phyloP scores from a whole-genome alignment of 352 stramenopile genomes.

The Plasmopara halstedii region DNA sequence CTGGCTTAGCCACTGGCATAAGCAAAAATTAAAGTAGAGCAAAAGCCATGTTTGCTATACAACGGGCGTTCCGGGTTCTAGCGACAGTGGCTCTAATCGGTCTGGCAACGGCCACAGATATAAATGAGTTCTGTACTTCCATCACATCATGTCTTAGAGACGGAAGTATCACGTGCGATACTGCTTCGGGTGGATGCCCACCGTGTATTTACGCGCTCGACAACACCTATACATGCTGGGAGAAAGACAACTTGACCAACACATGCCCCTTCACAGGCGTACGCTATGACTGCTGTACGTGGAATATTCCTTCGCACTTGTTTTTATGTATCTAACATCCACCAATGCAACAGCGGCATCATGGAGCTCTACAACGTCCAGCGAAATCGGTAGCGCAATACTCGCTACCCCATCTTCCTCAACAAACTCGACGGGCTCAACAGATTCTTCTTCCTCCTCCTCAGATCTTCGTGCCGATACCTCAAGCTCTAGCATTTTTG shows the following conservation, averaged over 20 bases:
- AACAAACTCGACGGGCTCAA: constrained; percentile 1
- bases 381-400: neutral
- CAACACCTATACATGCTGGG: constrained; percentile 49
- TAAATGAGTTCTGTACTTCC: constrained; percentile 29
- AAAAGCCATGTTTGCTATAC: constrained; percentile 9
- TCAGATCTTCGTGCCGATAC: constrained; percentile 6
- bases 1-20: constrained; percentile 5
- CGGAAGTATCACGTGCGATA: constrained; percentile 23
- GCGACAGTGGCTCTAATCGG: neutral
- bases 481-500: constrained; percentile 9
- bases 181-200: constrained; percentile 37
- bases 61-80: neutral
- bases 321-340: constrained; percentile 1
- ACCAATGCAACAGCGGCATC: constrained; percentile 22
- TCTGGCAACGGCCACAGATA: constrained; percentile 13
- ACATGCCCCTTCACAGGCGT: constrained; percentile 57
- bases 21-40: constrained; percentile 23
- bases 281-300: constrained; percentile 67
- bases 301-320: neutral
- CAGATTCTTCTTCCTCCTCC: constrained; percentile 10
- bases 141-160: constrained; percentile 34
- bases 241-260: constrained; percentile 55
- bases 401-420: constrained; percentile 8
- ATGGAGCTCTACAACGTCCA: constrained; percentile 15
- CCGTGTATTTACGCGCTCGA: constrained; percentile 55